Conservation (phyloP, 2,329 filamentous ascomycete species). For the Periglandula ipomoeae region DNA sequence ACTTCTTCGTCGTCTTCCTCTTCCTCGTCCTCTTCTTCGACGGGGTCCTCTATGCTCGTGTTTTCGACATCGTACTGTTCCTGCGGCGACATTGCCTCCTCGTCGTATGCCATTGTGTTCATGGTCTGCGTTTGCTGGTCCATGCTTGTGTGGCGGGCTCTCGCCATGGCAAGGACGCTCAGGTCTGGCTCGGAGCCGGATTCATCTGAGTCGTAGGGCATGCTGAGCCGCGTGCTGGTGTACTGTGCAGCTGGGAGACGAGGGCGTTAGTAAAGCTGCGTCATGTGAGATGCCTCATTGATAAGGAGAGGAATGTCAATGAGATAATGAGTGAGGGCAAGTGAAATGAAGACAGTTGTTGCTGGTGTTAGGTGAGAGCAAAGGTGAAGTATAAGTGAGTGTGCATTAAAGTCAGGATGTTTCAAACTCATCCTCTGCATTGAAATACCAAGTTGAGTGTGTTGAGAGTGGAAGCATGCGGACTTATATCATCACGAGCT, state of each 20-base stretch:
- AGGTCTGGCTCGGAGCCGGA: constrained; percentile 28
- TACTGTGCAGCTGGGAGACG: constrained; percentile 18
- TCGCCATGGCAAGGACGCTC: constrained; percentile 26
- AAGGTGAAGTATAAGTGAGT: too few relatives aligned
- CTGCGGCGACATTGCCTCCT: constrained; percentile 18
- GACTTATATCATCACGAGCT: too few relatives aligned
- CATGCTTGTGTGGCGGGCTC: constrained; percentile 15
- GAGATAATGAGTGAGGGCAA: background rate
- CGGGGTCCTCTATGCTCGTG: constrained; percentile 18
- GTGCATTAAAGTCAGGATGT: too few relatives aligned
- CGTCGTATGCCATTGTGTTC: constrained; percentile 21
- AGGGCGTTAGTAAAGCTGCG: constrained; percentile 9
- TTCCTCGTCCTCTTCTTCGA: constrained; percentile 20
- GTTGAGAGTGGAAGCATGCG: too few relatives aligned
- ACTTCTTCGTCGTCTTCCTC: constrained; percentile 28
- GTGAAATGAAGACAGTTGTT: too few relatives aligned
- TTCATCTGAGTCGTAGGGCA: constrained; percentile 27
- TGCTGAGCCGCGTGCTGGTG: constrained; percentile 24
- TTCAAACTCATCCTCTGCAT: too few relatives aligned
- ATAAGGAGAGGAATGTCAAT: background rate
- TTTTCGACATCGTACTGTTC: constrained; percentile 24
- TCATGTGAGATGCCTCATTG: background rate
- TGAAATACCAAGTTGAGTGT: too few relatives aligned
- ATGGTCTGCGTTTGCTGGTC: constrained; percentile 17
- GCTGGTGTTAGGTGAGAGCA: too few relatives aligned